phyloP scores from a whole-genome alignment of 306 rosid genomes.

The Quercus ilex region DNA sequence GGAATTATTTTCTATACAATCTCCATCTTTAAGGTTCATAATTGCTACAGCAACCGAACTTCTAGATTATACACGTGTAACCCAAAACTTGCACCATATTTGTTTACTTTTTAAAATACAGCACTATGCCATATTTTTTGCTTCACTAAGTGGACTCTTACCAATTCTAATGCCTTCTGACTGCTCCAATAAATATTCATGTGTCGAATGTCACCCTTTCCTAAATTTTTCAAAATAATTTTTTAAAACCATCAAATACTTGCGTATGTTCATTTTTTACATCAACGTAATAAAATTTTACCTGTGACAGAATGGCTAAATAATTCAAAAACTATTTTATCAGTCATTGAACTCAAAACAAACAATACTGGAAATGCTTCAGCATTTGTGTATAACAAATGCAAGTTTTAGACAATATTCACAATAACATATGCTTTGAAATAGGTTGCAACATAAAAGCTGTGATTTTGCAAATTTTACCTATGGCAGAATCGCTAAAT shows the following conservation, averaged over 20 bases:
- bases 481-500: not conserved
- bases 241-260: not conserved
- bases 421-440: not conserved
- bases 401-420: not conserved
- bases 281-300: not conserved
- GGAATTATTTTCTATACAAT: not conserved
- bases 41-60: not conserved
- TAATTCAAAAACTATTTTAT: not conserved
- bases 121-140: not conserved
- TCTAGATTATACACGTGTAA: not conserved
- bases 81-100: not conserved
- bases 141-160: not conserved
- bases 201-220: not conserved
- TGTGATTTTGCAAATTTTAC: not conserved
- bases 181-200: not conserved
- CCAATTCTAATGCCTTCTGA: not conserved
- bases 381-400: not conserved
- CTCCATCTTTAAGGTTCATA: not conserved
- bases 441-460: not conserved
- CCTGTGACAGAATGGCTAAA: not conserved
- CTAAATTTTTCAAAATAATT: not conserved
- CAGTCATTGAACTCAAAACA: not conserved
- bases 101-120: not conserved
- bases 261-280: not conserved
- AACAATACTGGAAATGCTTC: not conserved